Evolutionary conservation across 371 early-diverging fungal genomes (phyloP).

Genomic region (Mucor sp.): DNA sequence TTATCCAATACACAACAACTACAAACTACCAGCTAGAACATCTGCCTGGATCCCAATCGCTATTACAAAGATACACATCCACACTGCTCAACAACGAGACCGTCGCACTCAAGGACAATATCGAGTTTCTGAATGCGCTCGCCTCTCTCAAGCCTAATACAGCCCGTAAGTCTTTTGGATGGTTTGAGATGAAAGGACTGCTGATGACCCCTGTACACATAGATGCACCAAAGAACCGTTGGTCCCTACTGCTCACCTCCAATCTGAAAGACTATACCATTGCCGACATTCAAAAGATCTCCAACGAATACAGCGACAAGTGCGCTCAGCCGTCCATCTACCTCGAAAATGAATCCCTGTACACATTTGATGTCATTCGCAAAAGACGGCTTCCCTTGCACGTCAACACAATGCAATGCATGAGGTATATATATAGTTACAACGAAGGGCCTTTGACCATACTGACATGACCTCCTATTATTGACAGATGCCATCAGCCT

Average conservation of each 20-base stretch:
- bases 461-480: neutral
- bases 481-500: slow-evolving; percentile 34
- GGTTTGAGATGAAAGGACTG: neutral
- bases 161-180: slow-evolving; percentile 7
- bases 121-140: slow-evolving; percentile 34
- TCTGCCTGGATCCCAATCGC: slow-evolving; percentile 27
- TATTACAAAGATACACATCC: slow-evolving; percentile 29
- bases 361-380: slow-evolving; percentile 37
- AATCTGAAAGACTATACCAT: slow-evolving; percentile 7
- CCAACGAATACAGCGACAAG: slow-evolving; percentile 28
- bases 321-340: slow-evolving; percentile 45
- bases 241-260: slow-evolving; percentile 24
- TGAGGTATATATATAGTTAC: slow-evolving; percentile 17
- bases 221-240: slow-evolving; percentile 11
- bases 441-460: neutral
- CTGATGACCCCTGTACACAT: neutral
- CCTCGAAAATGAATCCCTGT: slow-evolving; percentile 25
- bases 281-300: slow-evolving; percentile 20
- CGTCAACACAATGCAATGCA: slow-evolving; percentile 15
- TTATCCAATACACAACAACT: slow-evolving; percentile 27
- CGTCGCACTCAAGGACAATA: slow-evolving; percentile 27
- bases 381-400: slow-evolving; percentile 23
- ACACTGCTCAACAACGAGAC: slow-evolving; percentile 28
- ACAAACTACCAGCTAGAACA: slow-evolving; percentile 30
- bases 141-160: slow-evolving; percentile 10